Base-by-base conservation (phyloP, 805 yeast genomes). In the Blastobotrys parvus region DNA sequence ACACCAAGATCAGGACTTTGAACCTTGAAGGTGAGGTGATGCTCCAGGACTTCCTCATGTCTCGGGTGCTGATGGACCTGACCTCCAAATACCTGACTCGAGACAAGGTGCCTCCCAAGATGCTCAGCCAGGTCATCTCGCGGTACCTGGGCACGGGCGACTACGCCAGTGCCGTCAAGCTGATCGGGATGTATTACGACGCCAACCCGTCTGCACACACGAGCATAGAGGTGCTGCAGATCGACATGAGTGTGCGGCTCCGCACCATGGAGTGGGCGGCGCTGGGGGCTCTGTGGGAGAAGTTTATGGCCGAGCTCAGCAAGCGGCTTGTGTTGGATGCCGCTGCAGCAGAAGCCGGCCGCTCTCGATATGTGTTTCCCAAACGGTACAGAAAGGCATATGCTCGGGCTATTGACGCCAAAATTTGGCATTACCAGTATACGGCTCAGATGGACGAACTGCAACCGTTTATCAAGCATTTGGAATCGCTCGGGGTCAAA, bases 41-140 rank as follows among this genome's bases (percentile, higher is more conserved):
- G 10, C 35, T 57, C n/a, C 32, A 42, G 25, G 46, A 40, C 3
- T 45, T 49, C 27, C 33, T 49, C 13, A 31, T 27, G 13, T 19
- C 43, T 1, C 48, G 47, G 13, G 54, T 51, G 3, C 38, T 47
- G 13, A 45, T 58, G 16, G 65, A 61, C 43, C 44, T 55, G 13
- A 38, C 43, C 4, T 47, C 61, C 0, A 25, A 45, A 0, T 32
- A 43, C 8, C 47, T 58, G 2, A 62, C 64, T 1, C 51, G 64
- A 6, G 50, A 52, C n/a, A 43, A 31, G 20, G 41, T 57, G 2
- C 60, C 63, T 1, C 48, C 53, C 3, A 40, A 42, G 4, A 50
- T 54, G 38, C 36, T 59, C 13, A 48, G 52, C 36, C 53, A 51
- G 6, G 52, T 59, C 6, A 45, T 54, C 1, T 36, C 51, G 5